Base-by-base conservation (phyloP, 441 rosid genomes). In the Pelargonium fulgidum region DNA sequence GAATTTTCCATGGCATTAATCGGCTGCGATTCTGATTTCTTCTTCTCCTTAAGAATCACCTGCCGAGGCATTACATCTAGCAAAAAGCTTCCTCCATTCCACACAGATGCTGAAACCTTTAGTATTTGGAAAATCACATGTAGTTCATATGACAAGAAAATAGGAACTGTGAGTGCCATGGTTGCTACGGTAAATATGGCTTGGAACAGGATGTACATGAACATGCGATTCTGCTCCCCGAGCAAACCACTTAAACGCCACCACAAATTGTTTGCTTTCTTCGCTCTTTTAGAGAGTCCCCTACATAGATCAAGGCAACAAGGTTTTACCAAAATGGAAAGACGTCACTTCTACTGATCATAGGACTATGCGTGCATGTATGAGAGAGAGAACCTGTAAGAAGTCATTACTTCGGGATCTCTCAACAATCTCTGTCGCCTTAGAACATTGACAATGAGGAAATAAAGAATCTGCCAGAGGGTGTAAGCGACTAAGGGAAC, bases 391-490 rank as follows among this genome's bases (percentile, higher is more conserved):
- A 70, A 91, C 99, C 99, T 86, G 85, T 91, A 93, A 16, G 97
- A 93, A 68, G 99, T 93, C 99, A 93, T 93, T 70, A 93, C 99
- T 85, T 91, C 97, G 63, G 99, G 99, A 79, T 93, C 99, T 80
- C 92, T 85, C 17, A 93, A 74, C 66, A 93, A 79, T 79, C 99
- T 85, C 77, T 93, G 99, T 48, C 92, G 82, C 61, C 96, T 95
- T 0, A 93, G 81, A 70, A 93, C 97, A 77, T 93, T 77, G 77
- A 93, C 99, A 24, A 93, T 88, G 73, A 93, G 88, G 68, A 89
- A 91, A 78, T 91, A 93, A 65, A 93, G 92, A 61, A 73, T 79
- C 77, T 93, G 99, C 99, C 99, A 93, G 26, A 93, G 86, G 52
- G 85, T 81, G 78, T 93, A 93, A 56, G 86, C 97, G 56, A 74